A percentile compares a stretch with the other conserved stretches of the same genome.
phyloP scores from a whole-genome alignment of 2,329 filamentous ascomycete species.

The Pseudogymnoascus destructans region DNA sequence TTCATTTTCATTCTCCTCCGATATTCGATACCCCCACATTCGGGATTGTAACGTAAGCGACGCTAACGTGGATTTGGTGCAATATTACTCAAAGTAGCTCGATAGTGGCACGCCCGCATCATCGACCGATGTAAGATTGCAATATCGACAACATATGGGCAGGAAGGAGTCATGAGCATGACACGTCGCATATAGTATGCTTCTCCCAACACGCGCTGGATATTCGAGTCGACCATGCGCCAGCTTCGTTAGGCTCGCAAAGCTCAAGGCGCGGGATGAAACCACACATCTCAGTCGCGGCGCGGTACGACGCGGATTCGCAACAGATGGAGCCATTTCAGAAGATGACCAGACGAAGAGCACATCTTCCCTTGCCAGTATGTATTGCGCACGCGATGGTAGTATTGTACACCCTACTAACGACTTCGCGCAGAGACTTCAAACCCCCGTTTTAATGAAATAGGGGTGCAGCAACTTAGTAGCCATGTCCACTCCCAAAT shows the following conservation, averaged over 20 bases:
- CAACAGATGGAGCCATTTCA: constrained; percentile 16
- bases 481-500: constrained; percentile 69
- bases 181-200: constrained; percentile 20
- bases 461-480: constrained; percentile 90
- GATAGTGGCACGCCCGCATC: constrained; percentile 1
- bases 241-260: constrained; percentile 40
- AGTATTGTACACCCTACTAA: constrained; percentile 8
- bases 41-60: neutral
- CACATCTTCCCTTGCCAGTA: constrained; percentile 15
- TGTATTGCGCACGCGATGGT: constrained; percentile 9
- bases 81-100: constrained; percentile 1
- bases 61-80: constrained; percentile 4
- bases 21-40: neutral
- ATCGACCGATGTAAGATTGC: constrained; percentile 6
- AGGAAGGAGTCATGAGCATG: constrained; percentile 4
- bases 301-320: constrained; percentile 33
- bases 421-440: constrained; percentile 25
- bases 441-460: constrained; percentile 70
- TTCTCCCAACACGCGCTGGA: constrained; percentile 22
- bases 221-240: constrained; percentile 24
- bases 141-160: constrained; percentile 5
- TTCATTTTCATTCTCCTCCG: neutral
- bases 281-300: constrained; percentile 20
- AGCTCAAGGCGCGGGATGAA: constrained; percentile 31
- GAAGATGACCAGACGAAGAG: constrained; percentile 5